Evolutionary conservation across 116 monocot species (phyloP).

Genomic region (Cymodocea nodosa): DNA sequence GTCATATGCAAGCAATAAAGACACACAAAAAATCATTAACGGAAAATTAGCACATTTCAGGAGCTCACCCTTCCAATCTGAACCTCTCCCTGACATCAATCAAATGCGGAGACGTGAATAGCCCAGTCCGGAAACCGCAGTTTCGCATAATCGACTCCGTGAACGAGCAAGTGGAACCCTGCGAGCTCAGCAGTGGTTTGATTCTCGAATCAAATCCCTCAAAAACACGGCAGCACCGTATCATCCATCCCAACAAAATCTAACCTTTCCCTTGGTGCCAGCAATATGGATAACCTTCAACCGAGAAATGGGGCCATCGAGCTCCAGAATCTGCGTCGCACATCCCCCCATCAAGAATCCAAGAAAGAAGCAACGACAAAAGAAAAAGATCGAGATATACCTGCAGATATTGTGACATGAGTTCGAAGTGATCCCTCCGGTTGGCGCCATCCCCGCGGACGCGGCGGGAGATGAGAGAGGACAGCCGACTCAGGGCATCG

Average conservation of each 20-base stretch:
- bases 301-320: slow-evolving; percentile 39
- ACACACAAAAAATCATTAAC: too few relatives aligned
- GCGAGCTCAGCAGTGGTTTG: not conserved
- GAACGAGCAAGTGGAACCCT: slow-evolving; percentile 91
- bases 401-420: slow-evolving; percentile 55
- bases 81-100: slow-evolving; percentile 91
- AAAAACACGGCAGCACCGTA: not conserved
- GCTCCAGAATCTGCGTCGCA: slow-evolving; percentile 46
- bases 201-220: not conserved
- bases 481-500: slow-evolving; percentile 33
- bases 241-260: not conserved
- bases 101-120: slow-evolving; percentile 89
- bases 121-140: slow-evolving; percentile 65
- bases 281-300: slow-evolving; percentile 84
- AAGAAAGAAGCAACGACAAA: slow-evolving; percentile 1
- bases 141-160: slow-evolving; percentile 65
- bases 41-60: not conserved
- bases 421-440: slow-evolving; percentile 52
- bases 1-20: too few relatives aligned
- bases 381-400: slow-evolving; percentile 5
- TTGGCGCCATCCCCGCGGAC: slow-evolving; percentile 52
- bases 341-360: not conserved
- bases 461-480: slow-evolving; percentile 60
- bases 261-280: slow-evolving; percentile 91
- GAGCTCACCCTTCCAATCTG: slow-evolving; percentile 59